phyloP scores from a whole-genome alignment of 768 basidiomycete species.

The Atractiella rhizophila region DNA sequence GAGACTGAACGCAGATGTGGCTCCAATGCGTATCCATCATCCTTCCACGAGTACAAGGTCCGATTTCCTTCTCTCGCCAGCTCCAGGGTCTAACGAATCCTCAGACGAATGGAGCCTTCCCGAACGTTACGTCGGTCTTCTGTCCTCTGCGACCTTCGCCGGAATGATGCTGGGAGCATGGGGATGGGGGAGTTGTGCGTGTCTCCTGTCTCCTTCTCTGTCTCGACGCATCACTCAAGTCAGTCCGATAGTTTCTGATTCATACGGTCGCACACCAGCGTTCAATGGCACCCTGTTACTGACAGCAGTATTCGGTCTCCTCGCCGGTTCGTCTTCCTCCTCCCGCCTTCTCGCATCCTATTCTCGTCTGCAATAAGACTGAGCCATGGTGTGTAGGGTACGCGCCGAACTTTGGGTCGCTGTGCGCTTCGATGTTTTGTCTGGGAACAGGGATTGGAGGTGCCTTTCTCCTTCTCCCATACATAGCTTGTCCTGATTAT shows the following conservation, averaged over 20 bases:
- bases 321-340: slow-evolving; percentile 45
- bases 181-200: slow-evolving; percentile 52
- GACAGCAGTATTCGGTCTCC: slow-evolving; percentile 63
- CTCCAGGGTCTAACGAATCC: neutral
- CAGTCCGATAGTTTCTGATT: slow-evolving; percentile 39
- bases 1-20: slow-evolving; percentile 46
- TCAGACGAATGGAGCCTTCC: slow-evolving; percentile 47
- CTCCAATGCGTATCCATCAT: slow-evolving; percentile 63
- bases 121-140: slow-evolving; percentile 46
- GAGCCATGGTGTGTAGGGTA: too few species aligned
- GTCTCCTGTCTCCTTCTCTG: neutral
- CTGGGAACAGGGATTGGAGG: slow-evolving; percentile 80
- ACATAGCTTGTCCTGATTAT: neutral
- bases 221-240: neutral
- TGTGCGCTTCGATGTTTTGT: slow-evolving; percentile 59
- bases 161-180: slow-evolving; percentile 56
- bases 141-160: slow-evolving; percentile 70
- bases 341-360: slow-evolving; percentile 40
- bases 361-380: too few species aligned
- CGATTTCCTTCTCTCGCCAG: neutral
- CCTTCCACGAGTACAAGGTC: slow-evolving; percentile 63
- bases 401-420: slow-evolving; percentile 35
- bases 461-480: neutral
- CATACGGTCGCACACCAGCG: slow-evolving; percentile 61
- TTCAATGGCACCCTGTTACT: slow-evolving; percentile 84